Conservation (phyloP, 176 grass and related monocot genomes). For the Oryza officinalis region DNA sequence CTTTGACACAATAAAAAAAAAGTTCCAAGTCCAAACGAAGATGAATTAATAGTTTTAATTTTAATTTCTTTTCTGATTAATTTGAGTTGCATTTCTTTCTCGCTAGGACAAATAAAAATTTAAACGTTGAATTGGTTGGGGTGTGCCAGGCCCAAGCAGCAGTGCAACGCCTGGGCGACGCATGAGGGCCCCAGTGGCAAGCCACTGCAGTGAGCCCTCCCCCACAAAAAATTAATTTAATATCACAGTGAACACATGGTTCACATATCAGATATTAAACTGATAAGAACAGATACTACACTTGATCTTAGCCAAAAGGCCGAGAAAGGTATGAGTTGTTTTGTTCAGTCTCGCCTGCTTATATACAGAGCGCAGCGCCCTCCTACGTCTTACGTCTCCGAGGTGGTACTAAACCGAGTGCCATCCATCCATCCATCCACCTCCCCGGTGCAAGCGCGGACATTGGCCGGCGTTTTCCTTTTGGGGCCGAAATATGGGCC, state of each 20-base stretch:
- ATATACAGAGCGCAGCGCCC: neutral
- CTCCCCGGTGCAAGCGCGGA: no score
- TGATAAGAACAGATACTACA: neutral
- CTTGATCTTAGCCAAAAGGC: neutral
- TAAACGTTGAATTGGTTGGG: neutral
- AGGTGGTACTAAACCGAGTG: neutral
- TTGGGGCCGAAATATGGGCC: no score
- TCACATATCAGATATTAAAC: neutral
- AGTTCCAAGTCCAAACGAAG: no score
- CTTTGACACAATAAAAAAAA: no score
- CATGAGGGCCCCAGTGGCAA: neutral
- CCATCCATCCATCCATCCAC: neutral
- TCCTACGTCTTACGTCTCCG: neutral
- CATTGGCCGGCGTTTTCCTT: neutral
- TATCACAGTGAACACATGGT: neutral
- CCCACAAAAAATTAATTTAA: constrained; percentile 8
- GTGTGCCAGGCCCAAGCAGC: neutral
- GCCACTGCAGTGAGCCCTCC: neutral
- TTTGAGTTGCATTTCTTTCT: no score
- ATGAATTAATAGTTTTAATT: no score
- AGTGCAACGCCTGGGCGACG: neutral
- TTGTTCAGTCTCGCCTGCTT: fast-evolving
- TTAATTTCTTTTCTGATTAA: no score
- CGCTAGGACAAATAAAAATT: no score
- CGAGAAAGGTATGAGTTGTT: neutral